phyloP scores from a whole-genome alignment of 352 stramenopile genomes.

The Pythium folliculosum region DNA sequence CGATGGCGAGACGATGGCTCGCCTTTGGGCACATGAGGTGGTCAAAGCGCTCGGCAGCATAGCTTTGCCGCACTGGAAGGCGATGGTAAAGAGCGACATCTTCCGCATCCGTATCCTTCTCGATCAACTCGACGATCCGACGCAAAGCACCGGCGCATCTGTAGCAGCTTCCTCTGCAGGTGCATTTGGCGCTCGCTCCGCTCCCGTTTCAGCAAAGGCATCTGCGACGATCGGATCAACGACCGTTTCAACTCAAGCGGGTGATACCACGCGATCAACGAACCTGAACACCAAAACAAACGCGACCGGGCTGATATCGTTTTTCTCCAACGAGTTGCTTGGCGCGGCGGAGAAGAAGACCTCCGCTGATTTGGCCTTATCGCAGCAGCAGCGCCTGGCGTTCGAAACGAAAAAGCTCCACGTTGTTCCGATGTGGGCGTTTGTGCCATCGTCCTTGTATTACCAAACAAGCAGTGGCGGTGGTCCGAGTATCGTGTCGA shows the following conservation, averaged over 20 bases:
- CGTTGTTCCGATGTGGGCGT: constrained; percentile 29
- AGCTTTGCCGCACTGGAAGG: background rate
- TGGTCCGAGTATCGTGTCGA: background rate
- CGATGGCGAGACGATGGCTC: constrained; percentile 44
- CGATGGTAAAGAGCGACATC: constrained; percentile 19
- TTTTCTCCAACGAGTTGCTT: constrained; percentile 19
- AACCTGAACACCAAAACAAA: constrained; percentile 26
- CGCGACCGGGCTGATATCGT: constrained; percentile 9
- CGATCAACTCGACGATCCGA: constrained; percentile 24
- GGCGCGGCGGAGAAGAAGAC: constrained; percentile 2
- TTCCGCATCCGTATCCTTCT: constrained; percentile 29
- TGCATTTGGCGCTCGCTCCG: too few species aligned
- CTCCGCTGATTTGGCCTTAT: background rate
- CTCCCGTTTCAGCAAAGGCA: background rate
- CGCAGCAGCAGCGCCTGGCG: constrained; percentile 13
- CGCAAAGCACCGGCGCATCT: background rate
- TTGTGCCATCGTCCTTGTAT: constrained; percentile 31
- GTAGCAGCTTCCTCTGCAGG: too few species aligned
- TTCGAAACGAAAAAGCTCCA: constrained; percentile 25
- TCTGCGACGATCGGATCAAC: constrained; percentile 9
- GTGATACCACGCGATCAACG: background rate
- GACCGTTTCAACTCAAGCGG: background rate
- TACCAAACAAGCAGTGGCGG: constrained; percentile 20
- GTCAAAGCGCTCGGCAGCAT: constrained; percentile 37
- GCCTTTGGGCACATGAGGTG: constrained; percentile 58